phyloP scores from a whole-genome alignment of 495 filamentous ascomycete species.

The Penicillium riverlandense region DNA sequence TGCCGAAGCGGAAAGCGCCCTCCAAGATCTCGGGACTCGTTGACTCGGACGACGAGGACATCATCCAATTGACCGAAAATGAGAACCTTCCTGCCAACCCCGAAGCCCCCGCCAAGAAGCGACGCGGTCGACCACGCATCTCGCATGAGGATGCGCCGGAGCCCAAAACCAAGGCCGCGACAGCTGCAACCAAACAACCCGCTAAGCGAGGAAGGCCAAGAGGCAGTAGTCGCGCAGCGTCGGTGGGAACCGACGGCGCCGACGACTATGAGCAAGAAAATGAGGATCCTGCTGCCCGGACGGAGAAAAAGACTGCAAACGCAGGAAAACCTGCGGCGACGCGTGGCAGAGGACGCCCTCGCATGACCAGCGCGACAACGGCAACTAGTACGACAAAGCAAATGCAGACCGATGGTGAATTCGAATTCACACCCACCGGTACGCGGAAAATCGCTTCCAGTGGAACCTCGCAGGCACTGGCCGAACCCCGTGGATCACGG shows the following conservation, averaged over 20 bases:
- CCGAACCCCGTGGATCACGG: constrained; percentile 14
- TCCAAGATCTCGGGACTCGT: constrained; percentile 54
- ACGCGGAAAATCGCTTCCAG: constrained; percentile 18
- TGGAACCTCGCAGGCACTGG: constrained; percentile 9
- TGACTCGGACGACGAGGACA: constrained; percentile 64
- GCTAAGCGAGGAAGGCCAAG: constrained; percentile 33
- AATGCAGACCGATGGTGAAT: constrained; percentile 37
- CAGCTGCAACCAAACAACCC: constrained; percentile 28
- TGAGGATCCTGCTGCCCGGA: constrained; percentile 12
- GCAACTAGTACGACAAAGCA: constrained; percentile 21
- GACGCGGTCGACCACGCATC: constrained; percentile 32
- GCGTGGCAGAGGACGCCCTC: constrained; percentile 25
- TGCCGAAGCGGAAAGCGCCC: constrained; percentile 48
- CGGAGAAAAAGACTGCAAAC: constrained; percentile 8
- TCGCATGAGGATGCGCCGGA: constrained; percentile 16
- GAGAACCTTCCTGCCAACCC: constrained; percentile 3
- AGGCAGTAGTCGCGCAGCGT: constrained; percentile 21
- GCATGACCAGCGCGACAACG: constrained; percentile 16
- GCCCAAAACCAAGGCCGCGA: constrained; percentile 14
- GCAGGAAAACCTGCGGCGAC: constrained; percentile 16
- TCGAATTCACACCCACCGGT: constrained; percentile 41
- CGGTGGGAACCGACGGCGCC: constrained; percentile 14
- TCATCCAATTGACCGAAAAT: constrained; percentile 20
- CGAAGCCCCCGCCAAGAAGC: constrained; percentile 26
- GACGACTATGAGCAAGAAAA: constrained; percentile 11